Evolutionary conservation across 2,329 filamentous ascomycete species (phyloP).

Genomic region (Botrytis hyacinthi): DNA sequence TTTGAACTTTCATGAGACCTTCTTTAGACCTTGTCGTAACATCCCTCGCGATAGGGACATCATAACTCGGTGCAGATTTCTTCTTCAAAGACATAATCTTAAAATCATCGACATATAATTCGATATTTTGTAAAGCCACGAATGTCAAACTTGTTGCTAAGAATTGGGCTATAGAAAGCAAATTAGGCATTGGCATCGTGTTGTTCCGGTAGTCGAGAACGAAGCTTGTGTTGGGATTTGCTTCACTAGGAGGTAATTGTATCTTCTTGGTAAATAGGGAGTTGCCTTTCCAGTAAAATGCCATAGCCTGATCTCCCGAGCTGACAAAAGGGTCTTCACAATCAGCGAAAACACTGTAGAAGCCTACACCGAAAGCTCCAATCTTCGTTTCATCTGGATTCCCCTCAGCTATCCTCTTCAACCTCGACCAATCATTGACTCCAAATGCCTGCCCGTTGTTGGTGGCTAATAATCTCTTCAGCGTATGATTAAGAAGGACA

Average conservation of each 20-base stretch:
- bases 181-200: constrained; percentile 79
- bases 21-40: constrained; percentile 82
- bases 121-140: constrained; percentile 81
- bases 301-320: constrained; percentile 90
- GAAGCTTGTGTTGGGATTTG: constrained; percentile 78
- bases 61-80: constrained; percentile 75
- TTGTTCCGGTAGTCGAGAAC: constrained; percentile 90
- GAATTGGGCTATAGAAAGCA: constrained; percentile 87
- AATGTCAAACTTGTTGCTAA: constrained; percentile 94
- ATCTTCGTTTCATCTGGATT: constrained; percentile 99
- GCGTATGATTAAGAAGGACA: constrained; percentile 77
- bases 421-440: constrained; percentile 84
- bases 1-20: constrained; percentile 79
- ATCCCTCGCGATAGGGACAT: constrained; percentile 71
- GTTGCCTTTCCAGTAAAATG: constrained; percentile 99
- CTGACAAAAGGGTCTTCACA: constrained; percentile 97
- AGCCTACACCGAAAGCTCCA: constrained; percentile 95
- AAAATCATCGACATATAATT: constrained; percentile 88
- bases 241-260: constrained; percentile 65
- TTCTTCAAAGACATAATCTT: constrained; percentile 77
- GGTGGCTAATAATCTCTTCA: constrained; percentile 82
- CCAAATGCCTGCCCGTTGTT: constrained; percentile 90
- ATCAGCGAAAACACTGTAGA: constrained; percentile 97
- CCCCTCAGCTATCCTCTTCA: constrained; percentile 97
- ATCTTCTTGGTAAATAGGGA: constrained; percentile 89